These are phyloP conservation scores for Erythrobasidium hasegawianum DNA, from an alignment of 1,284 basidiomycete species.

Conservation along the genomic window DNA sequence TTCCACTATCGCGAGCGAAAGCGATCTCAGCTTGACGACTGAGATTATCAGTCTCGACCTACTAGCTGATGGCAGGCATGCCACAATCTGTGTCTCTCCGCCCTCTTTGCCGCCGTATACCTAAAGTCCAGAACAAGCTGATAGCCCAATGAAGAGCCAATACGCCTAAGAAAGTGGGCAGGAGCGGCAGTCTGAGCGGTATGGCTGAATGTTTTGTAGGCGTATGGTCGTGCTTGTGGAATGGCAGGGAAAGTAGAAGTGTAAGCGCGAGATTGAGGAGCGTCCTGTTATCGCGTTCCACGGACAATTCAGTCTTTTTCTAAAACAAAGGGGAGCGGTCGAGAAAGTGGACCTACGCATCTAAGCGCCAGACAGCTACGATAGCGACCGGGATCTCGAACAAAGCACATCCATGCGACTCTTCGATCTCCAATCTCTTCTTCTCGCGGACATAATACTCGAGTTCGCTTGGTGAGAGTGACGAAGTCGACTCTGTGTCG, in stretches of 20 bases:
- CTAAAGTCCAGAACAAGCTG: conserved; percentile 17
- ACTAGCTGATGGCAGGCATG: conserved; percentile 25
- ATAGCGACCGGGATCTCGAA: conserved; percentile 26
- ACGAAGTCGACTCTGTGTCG: conserved; percentile 7
- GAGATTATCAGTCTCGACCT: no score
- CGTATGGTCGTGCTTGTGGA: conserved; percentile 16
- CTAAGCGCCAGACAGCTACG: conserved; percentile 29
- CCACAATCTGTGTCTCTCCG: background rate
- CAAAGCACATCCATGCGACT: conserved; percentile 9
- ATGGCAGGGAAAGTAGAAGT: conserved; percentile 21
- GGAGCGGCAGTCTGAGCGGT: conserved; percentile 8
- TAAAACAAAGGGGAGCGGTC: background rate
- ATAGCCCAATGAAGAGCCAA: conserved; percentile 18
- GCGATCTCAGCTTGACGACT: no score
- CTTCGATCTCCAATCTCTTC: conserved; percentile 26
- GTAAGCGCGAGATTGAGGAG: conserved; percentile 29
- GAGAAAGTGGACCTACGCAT: conserved; percentile 25
- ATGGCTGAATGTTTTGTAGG: conserved; percentile 9
- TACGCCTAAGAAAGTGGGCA: conserved; percentile 24
- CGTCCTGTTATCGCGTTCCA: background rate
- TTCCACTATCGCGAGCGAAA: no score
- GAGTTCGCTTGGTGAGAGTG: conserved; percentile 7
- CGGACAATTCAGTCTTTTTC: background rate
- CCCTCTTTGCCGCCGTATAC: conserved; percentile 4
- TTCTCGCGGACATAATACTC: conserved; percentile 16